These are phyloP conservation scores for Clavispora asparagi DNA, from an alignment of 805 yeast species.

Conservation along the genomic window DNA sequence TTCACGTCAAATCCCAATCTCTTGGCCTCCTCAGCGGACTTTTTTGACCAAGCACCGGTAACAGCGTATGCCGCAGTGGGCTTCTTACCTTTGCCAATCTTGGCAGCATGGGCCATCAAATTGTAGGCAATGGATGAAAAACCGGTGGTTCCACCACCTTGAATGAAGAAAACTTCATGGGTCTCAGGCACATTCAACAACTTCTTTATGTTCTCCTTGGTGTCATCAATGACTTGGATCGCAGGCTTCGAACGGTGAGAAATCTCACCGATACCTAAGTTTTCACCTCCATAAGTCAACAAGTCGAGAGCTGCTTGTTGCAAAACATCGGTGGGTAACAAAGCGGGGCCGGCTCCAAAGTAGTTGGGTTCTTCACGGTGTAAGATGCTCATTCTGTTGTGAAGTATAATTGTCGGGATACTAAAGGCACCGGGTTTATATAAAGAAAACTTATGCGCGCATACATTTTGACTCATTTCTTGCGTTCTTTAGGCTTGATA, in stretches of 20 bases:
- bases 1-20: slow-evolving; percentile 78
- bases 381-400: slow-evolving; percentile 22
- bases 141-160: slow-evolving; percentile 98
- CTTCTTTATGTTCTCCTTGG: slow-evolving; percentile 62
- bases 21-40: slow-evolving; percentile 79
- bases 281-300: slow-evolving; percentile 60
- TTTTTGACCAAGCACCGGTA: slow-evolving; percentile 93
- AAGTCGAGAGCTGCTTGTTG: slow-evolving; percentile 86
- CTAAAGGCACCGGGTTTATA: not conserved
- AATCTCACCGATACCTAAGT: slow-evolving; percentile 91
- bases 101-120: slow-evolving; percentile 68
- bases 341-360: slow-evolving; percentile 99
- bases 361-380: slow-evolving; percentile 71
- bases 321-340: slow-evolving; percentile 76
- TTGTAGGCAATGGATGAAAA: slow-evolving; percentile 86
- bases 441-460: not conserved
- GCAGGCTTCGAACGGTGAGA: slow-evolving; percentile 93
- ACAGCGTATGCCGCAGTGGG: slow-evolving; percentile 84
- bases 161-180: slow-evolving; percentile 90
- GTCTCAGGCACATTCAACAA: slow-evolving; percentile 79
- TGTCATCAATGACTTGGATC: slow-evolving; percentile 63
- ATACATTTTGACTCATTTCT: not conserved
- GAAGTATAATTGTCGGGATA: not conserved
- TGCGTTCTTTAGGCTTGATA: too few relatives aligned
- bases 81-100: slow-evolving; percentile 58